Conservation (phyloP, 2,329 filamentous ascomycete species). For the Laburnicola sp. region DNA sequence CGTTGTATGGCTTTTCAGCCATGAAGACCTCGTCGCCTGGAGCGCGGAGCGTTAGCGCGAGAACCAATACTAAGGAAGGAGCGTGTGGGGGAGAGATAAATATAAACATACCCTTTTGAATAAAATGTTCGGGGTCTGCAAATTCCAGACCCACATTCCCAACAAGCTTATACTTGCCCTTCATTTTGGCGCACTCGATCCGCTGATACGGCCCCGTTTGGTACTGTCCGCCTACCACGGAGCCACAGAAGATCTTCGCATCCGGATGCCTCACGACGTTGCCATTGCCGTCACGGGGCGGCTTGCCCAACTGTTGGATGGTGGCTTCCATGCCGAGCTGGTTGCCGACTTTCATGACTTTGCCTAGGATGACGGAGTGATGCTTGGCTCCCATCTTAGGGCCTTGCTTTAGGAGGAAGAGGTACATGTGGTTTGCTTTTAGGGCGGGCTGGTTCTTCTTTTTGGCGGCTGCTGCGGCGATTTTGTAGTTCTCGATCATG, state of each 20-base stretch:
- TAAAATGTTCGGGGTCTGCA: conserved; percentile 3
- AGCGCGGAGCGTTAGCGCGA: background rate
- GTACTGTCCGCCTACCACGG: background rate
- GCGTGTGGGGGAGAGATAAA: background rate
- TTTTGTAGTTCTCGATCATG: conserved; percentile 7
- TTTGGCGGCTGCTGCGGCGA: background rate
- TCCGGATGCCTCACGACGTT: background rate
- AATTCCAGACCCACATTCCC: background rate
- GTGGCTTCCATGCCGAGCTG: conserved; percentile 5
- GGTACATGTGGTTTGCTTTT: conserved; percentile 1
- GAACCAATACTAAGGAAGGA: background rate
- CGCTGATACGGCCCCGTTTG: background rate
- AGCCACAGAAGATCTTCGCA: conserved; percentile 3
- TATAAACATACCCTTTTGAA: conserved; percentile 1
- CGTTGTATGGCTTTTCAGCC: conserved; percentile 3
- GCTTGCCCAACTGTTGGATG: conserved; percentile 1
- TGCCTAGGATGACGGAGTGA: conserved; percentile 2
- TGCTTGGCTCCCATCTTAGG: background rate
- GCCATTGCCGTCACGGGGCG: background rate
- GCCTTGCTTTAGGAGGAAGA: conserved; percentile 3
- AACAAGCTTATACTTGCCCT: conserved; percentile 4
- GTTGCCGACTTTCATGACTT: background rate
- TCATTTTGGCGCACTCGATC: background rate
- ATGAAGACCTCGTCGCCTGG: conserved; percentile 4
- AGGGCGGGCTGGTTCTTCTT: background rate